Conservation (phyloP, 352 stramenopile species). For the Thalassiosira hispida region DNA sequence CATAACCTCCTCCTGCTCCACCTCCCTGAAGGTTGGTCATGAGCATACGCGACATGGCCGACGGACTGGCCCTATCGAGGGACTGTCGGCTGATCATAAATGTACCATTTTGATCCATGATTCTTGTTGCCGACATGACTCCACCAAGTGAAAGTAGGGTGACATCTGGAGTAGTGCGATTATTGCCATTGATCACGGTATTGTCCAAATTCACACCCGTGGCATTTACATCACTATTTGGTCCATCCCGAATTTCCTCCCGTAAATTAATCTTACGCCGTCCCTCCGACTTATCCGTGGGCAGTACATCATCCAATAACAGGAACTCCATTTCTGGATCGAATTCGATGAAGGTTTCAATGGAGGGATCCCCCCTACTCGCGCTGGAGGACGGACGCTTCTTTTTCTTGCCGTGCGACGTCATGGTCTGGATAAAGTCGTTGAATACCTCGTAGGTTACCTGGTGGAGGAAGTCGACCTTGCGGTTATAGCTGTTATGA, state of each 20-base stretch:
- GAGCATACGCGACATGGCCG: constrained; percentile 36
- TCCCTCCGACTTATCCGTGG: constrained; percentile 51
- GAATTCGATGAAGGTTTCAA: constrained; percentile 71
- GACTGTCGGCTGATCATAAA: constrained; percentile 35
- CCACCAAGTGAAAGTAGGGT: constrained; percentile 42
- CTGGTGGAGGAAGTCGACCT: constrained; percentile 94
- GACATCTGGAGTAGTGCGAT: constrained; percentile 18
- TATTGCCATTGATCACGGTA: constrained; percentile 20
- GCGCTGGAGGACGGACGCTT: not conserved
- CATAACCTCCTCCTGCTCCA: not conserved
- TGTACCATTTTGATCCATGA: constrained; percentile 33
- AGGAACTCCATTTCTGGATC: constrained; percentile 76
- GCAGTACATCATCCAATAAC: constrained; percentile 79
- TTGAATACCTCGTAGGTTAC: constrained; percentile 91
- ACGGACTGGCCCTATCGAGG: constrained; percentile 20
- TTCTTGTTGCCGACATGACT: constrained; percentile 35
- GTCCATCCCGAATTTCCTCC: constrained; percentile 22
- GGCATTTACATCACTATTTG: not conserved
- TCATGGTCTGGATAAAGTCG: constrained; percentile 68
- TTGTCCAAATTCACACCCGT: constrained; percentile 34
- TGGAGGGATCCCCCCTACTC: constrained; percentile 56
- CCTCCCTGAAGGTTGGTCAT: constrained; percentile 40
- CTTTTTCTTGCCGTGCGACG: constrained; percentile 2
- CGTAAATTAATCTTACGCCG: constrained; percentile 66
- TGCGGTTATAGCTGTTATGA: constrained; percentile 91